Evolutionary conservation across 192 early-diverging fungal genomes (phyloP).

Genomic region (Coemansia sp.): DNA sequence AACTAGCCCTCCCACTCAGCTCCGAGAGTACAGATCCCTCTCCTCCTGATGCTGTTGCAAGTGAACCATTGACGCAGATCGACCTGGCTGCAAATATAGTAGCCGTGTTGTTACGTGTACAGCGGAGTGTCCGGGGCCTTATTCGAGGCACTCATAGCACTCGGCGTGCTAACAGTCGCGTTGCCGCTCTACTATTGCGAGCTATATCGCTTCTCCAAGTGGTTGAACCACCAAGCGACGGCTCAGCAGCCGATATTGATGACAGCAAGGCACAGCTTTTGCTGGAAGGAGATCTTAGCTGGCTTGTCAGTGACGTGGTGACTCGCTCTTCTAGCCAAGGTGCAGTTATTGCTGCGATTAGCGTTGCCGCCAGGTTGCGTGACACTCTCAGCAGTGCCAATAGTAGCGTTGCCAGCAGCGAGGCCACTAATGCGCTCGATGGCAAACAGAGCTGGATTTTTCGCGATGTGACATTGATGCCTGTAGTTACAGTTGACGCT

Average conservation of each 20-base stretch:
- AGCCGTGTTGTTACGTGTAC: conserved; percentile 5
- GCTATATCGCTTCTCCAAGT: conserved; percentile 15
- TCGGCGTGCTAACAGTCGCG: background rate
- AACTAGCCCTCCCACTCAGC: conserved; percentile 26
- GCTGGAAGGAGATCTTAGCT: conserved; percentile 21
- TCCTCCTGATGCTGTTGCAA: conserved; percentile 7
- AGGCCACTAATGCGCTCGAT: background rate
- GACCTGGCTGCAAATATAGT: conserved; percentile 19
- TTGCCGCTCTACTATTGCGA: conserved; percentile 20
- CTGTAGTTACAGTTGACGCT: background rate
- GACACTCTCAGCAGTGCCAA: background rate
- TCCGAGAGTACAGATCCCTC: background rate
- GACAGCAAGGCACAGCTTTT: conserved; percentile 1
- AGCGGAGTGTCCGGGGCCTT: conserved; percentile 8
- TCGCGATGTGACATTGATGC: conserved; percentile 24
- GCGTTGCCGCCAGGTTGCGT: conserved; percentile 11
- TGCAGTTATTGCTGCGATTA: conserved; percentile 24
- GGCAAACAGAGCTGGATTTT: conserved; percentile 20
- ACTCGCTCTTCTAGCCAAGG: conserved; percentile 13
- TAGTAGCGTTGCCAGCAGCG: background rate
- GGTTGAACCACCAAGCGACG: conserved; percentile 1
- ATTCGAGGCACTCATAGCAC: conserved; percentile 4
- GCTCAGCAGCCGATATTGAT: background rate
- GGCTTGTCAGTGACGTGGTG: conserved; percentile 27
- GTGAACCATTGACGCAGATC: conserved; percentile 5